Base-by-base conservation (phyloP, 129 eudicot genomes). In the Lactuca saligna region DNA sequence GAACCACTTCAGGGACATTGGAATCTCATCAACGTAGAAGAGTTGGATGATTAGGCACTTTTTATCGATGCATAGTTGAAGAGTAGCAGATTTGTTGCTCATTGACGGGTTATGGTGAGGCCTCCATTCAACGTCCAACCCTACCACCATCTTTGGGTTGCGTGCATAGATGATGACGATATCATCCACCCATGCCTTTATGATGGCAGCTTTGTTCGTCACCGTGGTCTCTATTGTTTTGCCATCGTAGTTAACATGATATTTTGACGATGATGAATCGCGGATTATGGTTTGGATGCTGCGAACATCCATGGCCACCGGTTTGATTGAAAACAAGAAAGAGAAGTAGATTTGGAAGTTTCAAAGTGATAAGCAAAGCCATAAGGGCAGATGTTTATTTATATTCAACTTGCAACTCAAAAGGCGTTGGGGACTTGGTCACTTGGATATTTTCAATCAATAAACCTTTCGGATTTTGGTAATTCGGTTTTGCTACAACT, bases 31-130 rank as follows among this genome's bases (percentile, higher is more conserved):
- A 71, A 83, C 5, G 78, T 75, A 75, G 20, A 72, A 72, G 15
- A 83, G 79, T 49, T 83, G 84, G 38, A 83, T 46, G 15, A 83
- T 75, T 2, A 83, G 54, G 57, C 88, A 83, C 71, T 79, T 79
- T 61, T 29, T 58, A 62, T 42, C 76, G 4, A 75, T 63, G 68
- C 84, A 76, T 3, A 83, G 77, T 61, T 79, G 84, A 14, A 83
- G 63, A 6, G 82, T 83, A 8, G 80, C 78, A 0, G 74, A 58
- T 54, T 76, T 80, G 64, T 73, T 76, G 70, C 59, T 76, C 63
- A 70, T 48, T 5, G 17, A n/a, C 0, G 59, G 3, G 2, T 38
- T 14, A 0, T 8, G 0, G 53, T 73, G 63, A 12, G 82, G 86
- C 48, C 65, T 73, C 82, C 75, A 82, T 44, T 82, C 80, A 6